Conservation (phyloP, 805 yeast genomes). For the Ogataea trehaloabstinens region DNA sequence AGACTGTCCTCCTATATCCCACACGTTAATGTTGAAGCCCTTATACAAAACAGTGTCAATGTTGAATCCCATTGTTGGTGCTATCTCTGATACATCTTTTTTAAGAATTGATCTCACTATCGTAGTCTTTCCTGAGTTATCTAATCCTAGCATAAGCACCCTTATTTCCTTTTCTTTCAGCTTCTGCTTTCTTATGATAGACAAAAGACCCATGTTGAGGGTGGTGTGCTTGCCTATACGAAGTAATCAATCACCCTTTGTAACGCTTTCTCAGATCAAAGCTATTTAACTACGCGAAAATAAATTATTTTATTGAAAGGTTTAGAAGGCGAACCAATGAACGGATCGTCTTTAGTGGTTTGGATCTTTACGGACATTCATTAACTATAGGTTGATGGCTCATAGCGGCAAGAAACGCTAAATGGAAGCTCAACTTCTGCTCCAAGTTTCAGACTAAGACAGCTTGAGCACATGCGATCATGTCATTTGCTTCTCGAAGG, state of each 20-base stretch:
- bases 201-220: conserved; percentile 72
- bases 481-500: no score
- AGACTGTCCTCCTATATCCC: conserved; percentile 90
- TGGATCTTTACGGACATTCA: no score
- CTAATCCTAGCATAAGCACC: conserved; percentile 77
- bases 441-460: no score
- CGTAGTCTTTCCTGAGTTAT: conserved; percentile 90
- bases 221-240: background rate
- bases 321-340: no score
- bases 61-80: conserved; percentile 90
- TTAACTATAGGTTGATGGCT: no score
- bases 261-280: conserved; percentile 1
- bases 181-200: conserved; percentile 79
- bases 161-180: conserved; percentile 75
- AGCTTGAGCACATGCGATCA: no score
- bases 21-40: conserved; percentile 52
- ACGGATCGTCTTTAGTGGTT: no score
- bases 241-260: background rate
- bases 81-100: conserved; percentile 50
- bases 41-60: conserved; percentile 55
- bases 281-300: no score
- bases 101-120: conserved; percentile 59
- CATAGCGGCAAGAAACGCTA: no score
- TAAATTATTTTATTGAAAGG: no score
- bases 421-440: no score